Base-by-base conservation (phyloP, 768 basidiomycete genomes). In the Russula virescens region DNA sequence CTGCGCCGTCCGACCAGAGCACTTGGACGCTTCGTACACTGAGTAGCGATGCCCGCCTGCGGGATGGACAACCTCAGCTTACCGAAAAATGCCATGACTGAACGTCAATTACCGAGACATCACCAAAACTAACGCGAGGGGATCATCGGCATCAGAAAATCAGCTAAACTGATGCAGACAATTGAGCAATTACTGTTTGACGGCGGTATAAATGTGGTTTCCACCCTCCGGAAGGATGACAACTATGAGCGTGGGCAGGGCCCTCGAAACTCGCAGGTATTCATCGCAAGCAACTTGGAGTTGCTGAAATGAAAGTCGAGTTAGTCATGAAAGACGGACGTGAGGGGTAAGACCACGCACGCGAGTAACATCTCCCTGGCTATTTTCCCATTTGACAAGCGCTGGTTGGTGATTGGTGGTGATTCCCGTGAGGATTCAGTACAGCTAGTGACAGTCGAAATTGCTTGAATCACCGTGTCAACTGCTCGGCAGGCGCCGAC, bases 11-110 rank as follows among this genome's bases (percentile, higher is more conserved):
- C 86, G 88, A 3, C 80, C 74, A 64, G 73, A 78, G 68, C 85
- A 86, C 68, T 91, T 89, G 7, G 68, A 72, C 13, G 78, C 77
- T 70, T 88, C 66, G 91, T 67, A 68, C 90, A 92, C 62, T 92
- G 90, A 0, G 90, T 91, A 0, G 89, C 81, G 8, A 90, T 83
- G n/a, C 89, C 90, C 67, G 80, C 78, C 84, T 66, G 11, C 28
- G 51, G 46, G 43, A 55, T 46, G 62, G 31, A 43, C 5, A 31
- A 8, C 31, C 3, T 57, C 31, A 51, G 57, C n/a, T 2, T 43
- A 23, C 23, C 42, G 34, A 8, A 40, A 19, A 26, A 0, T 16
- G n/a, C 11, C 23, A 19, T 19, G 2, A 23, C 42, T 14, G 21
- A 43, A 61, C 14, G 8, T 51, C 19, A 57, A 40, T 38, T 35